These are phyloP conservation scores for Trichoderma oligosporum DNA, from an alignment of 2,329 filamentous ascomycete species.

Conservation along the genomic window DNA sequence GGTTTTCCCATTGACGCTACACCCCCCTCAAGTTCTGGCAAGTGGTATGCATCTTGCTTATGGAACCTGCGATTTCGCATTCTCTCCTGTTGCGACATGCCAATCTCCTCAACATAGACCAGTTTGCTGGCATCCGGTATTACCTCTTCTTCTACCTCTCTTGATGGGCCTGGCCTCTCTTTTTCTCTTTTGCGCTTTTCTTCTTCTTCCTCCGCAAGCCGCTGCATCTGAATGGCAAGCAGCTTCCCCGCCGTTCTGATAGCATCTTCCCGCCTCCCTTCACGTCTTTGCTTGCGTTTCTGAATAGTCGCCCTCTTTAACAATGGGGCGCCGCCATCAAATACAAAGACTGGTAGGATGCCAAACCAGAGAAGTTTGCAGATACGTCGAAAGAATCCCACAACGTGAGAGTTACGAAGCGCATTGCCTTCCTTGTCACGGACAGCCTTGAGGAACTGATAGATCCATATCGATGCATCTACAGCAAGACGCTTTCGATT, in stretches of 20 bases:
- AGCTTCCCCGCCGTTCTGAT: slow-evolving; percentile 86
- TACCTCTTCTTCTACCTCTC: slow-evolving; percentile 45
- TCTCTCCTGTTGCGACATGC: slow-evolving; percentile 75
- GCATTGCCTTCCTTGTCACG: slow-evolving; percentile 98
- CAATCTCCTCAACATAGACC: slow-evolving; percentile 87
- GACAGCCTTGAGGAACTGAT: slow-evolving; percentile 98
- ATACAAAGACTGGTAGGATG: slow-evolving; percentile 95
- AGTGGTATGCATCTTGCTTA: slow-evolving; percentile 92
- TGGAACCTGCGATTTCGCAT: slow-evolving; percentile 72
- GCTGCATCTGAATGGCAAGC: slow-evolving; percentile 90
- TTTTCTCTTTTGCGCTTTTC: slow-evolving; percentile 54
- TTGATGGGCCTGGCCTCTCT: slow-evolving; percentile 42
- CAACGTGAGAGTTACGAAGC: slow-evolving; percentile 88
- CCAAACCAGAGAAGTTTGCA: slow-evolving; percentile 97
- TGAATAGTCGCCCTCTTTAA: slow-evolving; percentile 90
- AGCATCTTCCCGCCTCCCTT: slow-evolving; percentile 90
- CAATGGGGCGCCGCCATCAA: slow-evolving; percentile 88
- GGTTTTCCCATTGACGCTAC: slow-evolving; percentile 83
- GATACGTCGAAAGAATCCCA: slow-evolving; percentile 96
- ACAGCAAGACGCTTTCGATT: slow-evolving; percentile 95
- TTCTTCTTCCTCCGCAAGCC: slow-evolving; percentile 79
- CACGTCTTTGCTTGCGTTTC: slow-evolving; percentile 70
- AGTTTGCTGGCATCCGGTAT: slow-evolving; percentile 65
- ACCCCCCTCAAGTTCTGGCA: slow-evolving; percentile 77
- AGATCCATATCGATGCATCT: slow-evolving; percentile 99